A percentile compares a stretch with the other conserved stretches of the same genome.
phyloP scores from a whole-genome alignment of 2,329 filamentous ascomycete genomes.

The Cercospora sesami region DNA sequence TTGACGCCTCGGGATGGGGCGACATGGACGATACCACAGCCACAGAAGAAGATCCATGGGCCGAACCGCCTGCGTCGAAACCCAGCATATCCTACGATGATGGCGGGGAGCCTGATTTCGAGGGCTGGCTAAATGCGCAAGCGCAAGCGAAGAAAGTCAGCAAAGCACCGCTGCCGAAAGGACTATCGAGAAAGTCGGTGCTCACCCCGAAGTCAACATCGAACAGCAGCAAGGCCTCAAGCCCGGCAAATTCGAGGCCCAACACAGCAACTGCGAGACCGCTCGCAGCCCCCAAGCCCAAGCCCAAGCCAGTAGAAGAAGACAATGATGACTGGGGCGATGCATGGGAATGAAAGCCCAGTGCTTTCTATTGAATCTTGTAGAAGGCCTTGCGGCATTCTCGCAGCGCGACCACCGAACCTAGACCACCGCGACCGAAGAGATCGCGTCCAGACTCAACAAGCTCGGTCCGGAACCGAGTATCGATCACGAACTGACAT shows the following conservation, averaged over 20 bases:
- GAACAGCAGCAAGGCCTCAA: constrained; percentile 20
- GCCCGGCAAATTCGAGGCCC: constrained; percentile 31
- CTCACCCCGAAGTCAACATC: constrained; percentile 35
- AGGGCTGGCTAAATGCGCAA: constrained; percentile 89
- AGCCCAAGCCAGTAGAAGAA: constrained; percentile 33
- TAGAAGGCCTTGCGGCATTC: neutral
- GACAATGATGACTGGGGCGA: constrained; percentile 47
- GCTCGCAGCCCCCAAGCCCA: constrained; percentile 26
- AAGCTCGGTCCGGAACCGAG: neutral
- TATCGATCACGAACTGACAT: constrained; percentile 1
- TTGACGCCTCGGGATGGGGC: constrained; percentile 69
- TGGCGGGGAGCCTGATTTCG: constrained; percentile 88
- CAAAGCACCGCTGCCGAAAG: constrained; percentile 77
- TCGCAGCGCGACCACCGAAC: neutral
- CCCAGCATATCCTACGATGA: constrained; percentile 67
- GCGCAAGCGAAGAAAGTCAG: constrained; percentile 66
- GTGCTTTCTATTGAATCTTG: neutral
- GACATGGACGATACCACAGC: constrained; percentile 54
- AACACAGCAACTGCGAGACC: constrained; percentile 13
- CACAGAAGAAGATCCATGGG: constrained; percentile 20
- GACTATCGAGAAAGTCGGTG: constrained; percentile 63
- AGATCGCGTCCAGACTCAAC: neutral
- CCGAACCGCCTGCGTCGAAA: constrained; percentile 22
- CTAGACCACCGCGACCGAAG: neutral
- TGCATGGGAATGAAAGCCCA: constrained; percentile 37